Evolutionary conservation across 2,329 filamentous ascomycete genomes (phyloP), one percentile per base, ranked within the genome.

Genomic region (Cercospora beticola): DNA sequence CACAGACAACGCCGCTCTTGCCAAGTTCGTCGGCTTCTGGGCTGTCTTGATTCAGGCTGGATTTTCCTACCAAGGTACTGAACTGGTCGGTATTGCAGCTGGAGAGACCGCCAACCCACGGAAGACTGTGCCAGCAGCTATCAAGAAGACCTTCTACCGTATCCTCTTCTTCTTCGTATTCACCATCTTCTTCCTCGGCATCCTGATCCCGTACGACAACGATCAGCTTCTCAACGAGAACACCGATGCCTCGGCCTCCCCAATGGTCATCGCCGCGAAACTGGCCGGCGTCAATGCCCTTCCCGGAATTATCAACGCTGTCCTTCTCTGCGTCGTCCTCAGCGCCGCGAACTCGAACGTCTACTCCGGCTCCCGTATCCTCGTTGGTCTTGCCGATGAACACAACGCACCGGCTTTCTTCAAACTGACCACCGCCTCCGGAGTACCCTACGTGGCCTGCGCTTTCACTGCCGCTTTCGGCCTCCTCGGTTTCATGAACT

Each of bases 391-490:
- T 1, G 89, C 89, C 0, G 84, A 90, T 46, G 90, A 86, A 64
- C 83, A 83, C 16, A 81, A 82, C 26, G 85, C 86, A 0, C 85
- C 85, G 0, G 79, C 78, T 31, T 76, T 89, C 74, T 82, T 91
- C 33, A 82, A 83, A 69, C 84, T 86, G 75, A 88, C 85, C 70
- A 90, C 85, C 14, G 83, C 81, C 70, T 82, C 81, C 10, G 90
- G 91, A 58, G 89, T 95, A 0, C 92, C 92, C 0, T 85, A 93
- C 70, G 92, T 91, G 79, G 92, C 89, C 75, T 91, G 94, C 46
- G 71, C 79, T 1, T 78, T 89, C 30, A 90, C 91, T 0, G 84
- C 93, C 58, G 77, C 86, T 3, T 88, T 95, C 73, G 86, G 90
- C 0, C 82, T 93, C 6, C 81, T 96, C 10, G 87, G 89, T 2